phyloP scores from a whole-genome alignment of 2,329 filamentous ascomycete genomes.

The Periconia macrospinosa region DNA sequence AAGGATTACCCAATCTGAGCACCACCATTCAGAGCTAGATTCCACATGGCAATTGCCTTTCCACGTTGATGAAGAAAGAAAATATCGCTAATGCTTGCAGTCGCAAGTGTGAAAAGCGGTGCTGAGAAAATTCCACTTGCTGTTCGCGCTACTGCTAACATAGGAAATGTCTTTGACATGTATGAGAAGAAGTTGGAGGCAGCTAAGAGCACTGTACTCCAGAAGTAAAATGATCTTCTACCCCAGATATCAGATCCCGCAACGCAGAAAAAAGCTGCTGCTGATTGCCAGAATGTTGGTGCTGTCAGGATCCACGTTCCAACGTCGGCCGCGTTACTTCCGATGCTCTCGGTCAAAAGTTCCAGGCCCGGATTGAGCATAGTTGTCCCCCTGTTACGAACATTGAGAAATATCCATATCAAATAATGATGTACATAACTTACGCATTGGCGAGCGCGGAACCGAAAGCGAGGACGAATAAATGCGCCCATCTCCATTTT shows the following conservation, averaged over 20 bases:
- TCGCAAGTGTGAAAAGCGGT: constrained; percentile 13
- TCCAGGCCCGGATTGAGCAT: constrained; percentile 16
- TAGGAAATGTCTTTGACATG: constrained; percentile 10
- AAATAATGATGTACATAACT: background rate
- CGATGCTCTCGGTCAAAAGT: constrained; percentile 7
- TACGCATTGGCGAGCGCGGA: constrained; percentile 17
- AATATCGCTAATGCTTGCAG: constrained; percentile 15
- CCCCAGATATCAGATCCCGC: constrained; percentile 15
- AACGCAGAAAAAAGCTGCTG: constrained; percentile 13
- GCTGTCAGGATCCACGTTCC: constrained; percentile 15
- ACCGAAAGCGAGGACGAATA: constrained; percentile 13
- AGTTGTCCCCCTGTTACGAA: constrained; percentile 5
- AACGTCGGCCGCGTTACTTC: constrained; percentile 13
- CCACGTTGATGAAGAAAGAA: constrained; percentile 17
- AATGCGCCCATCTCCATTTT: constrained; percentile 10
- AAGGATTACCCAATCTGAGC: constrained; percentile 13
- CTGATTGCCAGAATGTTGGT: constrained; percentile 17
- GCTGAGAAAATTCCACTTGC: constrained; percentile 13
- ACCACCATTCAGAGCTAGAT: constrained; percentile 13
- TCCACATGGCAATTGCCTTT: constrained; percentile 15
- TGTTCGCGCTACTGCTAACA: constrained; percentile 11
- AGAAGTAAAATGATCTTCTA: constrained; percentile 11
- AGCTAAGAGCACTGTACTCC: constrained; percentile 12
- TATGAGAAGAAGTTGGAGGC: constrained; percentile 9
- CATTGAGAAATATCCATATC: background rate